Evolutionary conservation across 371 early-diverging fungal species (phyloP), one percentile per base, ranked within the genome.

Genomic region (Haplosporangium sp.): DNA sequence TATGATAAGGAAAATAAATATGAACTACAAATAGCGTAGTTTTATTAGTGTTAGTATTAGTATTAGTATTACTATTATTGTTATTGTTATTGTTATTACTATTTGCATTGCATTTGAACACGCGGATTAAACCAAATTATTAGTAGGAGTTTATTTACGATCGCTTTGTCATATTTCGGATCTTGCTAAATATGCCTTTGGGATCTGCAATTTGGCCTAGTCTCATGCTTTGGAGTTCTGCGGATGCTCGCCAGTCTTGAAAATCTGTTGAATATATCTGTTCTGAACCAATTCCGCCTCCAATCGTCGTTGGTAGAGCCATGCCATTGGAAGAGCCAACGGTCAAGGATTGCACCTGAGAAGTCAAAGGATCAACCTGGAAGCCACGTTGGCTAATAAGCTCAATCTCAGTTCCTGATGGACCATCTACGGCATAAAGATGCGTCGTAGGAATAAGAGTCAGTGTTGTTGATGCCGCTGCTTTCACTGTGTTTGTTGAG

Each of bases 331-430:
- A 15, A 52, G 27, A 27, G 27, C 27, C 27, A 27, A 27, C 27
- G 27, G 27, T 27, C 27, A 27, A 27, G 27, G 27, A 1, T 58
- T 52, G 38, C 3, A 15, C 6, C 38, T 40, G 44, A 37, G 17
- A 52, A 39, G 27, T 20, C 17, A 37, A 39, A 9, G 52, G 38
- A 53, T 71, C 72, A 8, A 38, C 15, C 20, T 39, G 13, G 40
- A 78, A 78, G 20, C 79, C 79, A 48, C 70, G 67, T n/a, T 78
- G 79, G 34, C 79, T 67, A 45, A 78, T 66, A 17, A 78, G 15
- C 53, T 78, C 71, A 58, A 78, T 66, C 56, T 69, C 70, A 6
- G 73, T 35, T 4, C 79, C 79, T 13, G 44, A 50, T 0, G 74
- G 74, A 3, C 74, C 79, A 1, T 70, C 63, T 0, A 55, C 38